Percentiles rank a stretch among this genome's conserved stretches.
These are phyloP conservation scores for Kwoniella dendrophila DNA, from an alignment of 768 basidiomycete genomes.

Conservation along the genomic window DNA sequence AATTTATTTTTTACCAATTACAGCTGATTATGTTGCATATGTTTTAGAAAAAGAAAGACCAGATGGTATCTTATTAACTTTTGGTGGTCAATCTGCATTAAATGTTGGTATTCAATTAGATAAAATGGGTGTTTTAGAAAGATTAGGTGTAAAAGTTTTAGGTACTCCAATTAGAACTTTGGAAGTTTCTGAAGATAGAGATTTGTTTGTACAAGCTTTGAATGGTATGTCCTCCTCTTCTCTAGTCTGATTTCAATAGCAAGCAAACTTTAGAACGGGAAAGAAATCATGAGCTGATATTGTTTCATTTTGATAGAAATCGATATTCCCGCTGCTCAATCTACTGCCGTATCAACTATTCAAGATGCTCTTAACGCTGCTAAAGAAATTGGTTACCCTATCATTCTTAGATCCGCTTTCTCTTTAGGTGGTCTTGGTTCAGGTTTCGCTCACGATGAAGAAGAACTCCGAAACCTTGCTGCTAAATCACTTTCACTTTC, in stretches of 20 bases:
- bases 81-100: conserved; percentile 95
- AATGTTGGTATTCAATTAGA: conserved; percentile 97
- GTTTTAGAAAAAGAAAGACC: conserved; percentile 98
- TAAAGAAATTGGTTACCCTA: conserved; percentile 89
- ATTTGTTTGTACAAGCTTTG: conserved; percentile 92
- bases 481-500: conserved; percentile 87
- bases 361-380: conserved; percentile 90
- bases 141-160: conserved; percentile 87
- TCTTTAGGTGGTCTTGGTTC: conserved; percentile 98
- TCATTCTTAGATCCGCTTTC: conserved; percentile 91
- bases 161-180: conserved; percentile 94
- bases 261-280: neutral
- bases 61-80: conserved; percentile 94
- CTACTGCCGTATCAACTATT: conserved; percentile 94
- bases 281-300: neutral
- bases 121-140: conserved; percentile 91
- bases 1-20: conserved; percentile 96
- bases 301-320: conserved; percentile 68
- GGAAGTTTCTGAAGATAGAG: conserved; percentile 94
- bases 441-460: conserved; percentile 91
- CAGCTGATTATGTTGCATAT: conserved; percentile 96
- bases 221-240: conserved; percentile 66
- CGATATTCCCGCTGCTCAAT: conserved; percentile 91
- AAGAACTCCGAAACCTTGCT: conserved; percentile 90
- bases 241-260: neutral